These are phyloP conservation scores for Metarhizium anisopliae DNA, from an alignment of 2,329 filamentous ascomycete genomes.

Conservation along the genomic window DNA sequence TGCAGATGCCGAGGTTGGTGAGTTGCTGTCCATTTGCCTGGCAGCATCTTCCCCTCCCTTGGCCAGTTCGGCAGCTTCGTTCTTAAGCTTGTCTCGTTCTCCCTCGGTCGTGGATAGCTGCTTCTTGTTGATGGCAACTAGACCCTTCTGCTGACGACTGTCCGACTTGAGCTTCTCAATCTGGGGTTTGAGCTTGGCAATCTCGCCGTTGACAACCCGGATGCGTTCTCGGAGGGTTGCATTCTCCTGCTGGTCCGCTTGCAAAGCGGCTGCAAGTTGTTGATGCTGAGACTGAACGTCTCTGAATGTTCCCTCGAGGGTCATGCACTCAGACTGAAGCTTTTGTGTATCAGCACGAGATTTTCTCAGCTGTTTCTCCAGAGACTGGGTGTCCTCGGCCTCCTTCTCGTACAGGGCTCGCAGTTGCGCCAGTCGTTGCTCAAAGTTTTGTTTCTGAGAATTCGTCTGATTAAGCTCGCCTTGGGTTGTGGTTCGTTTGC, in stretches of 20 bases:
- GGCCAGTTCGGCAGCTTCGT: slow-evolving; percentile 62
- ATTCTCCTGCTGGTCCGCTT: slow-evolving; percentile 87
- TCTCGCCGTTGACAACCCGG: slow-evolving; percentile 69
- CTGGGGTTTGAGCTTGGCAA: slow-evolving; percentile 75
- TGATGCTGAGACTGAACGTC: slow-evolving; percentile 78
- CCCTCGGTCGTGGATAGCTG: slow-evolving; percentile 83
- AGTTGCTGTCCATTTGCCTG: slow-evolving; percentile 42
- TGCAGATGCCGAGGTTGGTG: slow-evolving; percentile 37
- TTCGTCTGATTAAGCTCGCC: slow-evolving; percentile 73
- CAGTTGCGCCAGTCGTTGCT: slow-evolving; percentile 78
- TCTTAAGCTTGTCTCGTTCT: slow-evolving; percentile 79
- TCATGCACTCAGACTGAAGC: slow-evolving; percentile 72
- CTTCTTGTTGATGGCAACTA: slow-evolving; percentile 98
- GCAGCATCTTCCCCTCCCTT: slow-evolving; percentile 53
- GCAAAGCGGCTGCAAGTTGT: slow-evolving; percentile 63
- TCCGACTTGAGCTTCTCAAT: slow-evolving; percentile 91
- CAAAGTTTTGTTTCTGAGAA: slow-evolving; percentile 87
- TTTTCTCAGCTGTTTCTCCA: slow-evolving; percentile 73
- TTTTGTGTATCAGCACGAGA: slow-evolving; percentile 77
- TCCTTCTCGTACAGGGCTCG: slow-evolving; percentile 89
- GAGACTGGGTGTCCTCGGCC: slow-evolving; percentile 70
- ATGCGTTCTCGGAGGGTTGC: slow-evolving; percentile 79
- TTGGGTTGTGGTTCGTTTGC: slow-evolving; percentile 69
- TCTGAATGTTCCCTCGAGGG: slow-evolving; percentile 70
- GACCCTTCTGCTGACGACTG: slow-evolving; percentile 87